Base-by-base conservation (phyloP, 1,284 basidiomycete species). In the Marasmius sp. region DNA sequence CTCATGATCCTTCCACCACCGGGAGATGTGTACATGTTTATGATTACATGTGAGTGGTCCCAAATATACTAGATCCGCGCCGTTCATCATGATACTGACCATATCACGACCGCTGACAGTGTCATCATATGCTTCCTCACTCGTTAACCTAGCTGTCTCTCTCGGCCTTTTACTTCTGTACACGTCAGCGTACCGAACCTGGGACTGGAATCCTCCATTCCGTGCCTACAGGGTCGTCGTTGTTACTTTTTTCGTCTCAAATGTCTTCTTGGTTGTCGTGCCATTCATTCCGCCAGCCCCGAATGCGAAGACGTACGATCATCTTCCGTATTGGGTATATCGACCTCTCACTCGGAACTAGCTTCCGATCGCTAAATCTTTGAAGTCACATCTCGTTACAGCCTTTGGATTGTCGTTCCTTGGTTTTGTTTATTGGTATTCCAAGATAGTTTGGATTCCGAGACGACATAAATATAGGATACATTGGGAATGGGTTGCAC, bases 21-120 rank as follows among this genome's bases (percentile, higher is more conserved):
- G 0, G 87, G 88, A 1, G 89, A 91, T 66, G 86, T 86, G 0
- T 91, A 88, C 66, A 75, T 85, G 20, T 87, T 90, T 71, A 79
- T 87, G 68, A 78, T 90, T 56, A 89, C 82, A 65, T 70, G 88
- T 87, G 58, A 67, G 85, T 73, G 27, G 3, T 9, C 37, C 10
- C 39, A 10, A 7, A 38, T 7, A 7, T 27, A 33, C 38, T 47
- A 12, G 8, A 27, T 55, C 45, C n/a, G 14, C 55, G 7, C n/a
- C 51, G 0, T 48, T 39, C 20, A 41, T 5, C 27, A 27, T 27
- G 27, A 27, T 43, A 54, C 12, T 12, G 18, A 53, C 14, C 57
- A 56, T 60, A 36, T 48, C 38, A 22, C 64, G 87, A 27, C 27
- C 27, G 5, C 27, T 5, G 27, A 27, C 27, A 27, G 86, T 85